phyloP scores from a whole-genome alignment of 345 rosid genomes.

The Schrenkiella parvula region DNA sequence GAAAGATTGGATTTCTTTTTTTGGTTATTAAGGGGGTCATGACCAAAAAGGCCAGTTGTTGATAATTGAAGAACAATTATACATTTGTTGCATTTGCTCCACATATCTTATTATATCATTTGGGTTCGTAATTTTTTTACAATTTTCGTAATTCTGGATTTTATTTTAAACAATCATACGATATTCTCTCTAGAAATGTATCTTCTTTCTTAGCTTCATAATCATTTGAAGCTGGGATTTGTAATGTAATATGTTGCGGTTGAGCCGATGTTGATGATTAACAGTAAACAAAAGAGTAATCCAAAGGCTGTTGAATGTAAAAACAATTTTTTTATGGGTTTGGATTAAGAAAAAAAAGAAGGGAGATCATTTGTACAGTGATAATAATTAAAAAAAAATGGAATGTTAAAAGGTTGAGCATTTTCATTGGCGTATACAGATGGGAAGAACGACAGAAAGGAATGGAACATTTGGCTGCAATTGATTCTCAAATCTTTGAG shows the following conservation, averaged over 20 bases:
- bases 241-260: background rate
- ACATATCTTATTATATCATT: constrained; percentile 3
- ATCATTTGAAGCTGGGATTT: background rate
- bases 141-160: background rate
- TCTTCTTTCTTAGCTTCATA: background rate
- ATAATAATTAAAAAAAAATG: background rate
- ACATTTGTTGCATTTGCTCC: constrained; percentile 19
- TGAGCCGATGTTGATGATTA: background rate
- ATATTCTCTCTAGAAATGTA: background rate
- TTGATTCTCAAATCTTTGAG: background rate
- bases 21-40: constrained; percentile 11
- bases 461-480: constrained; percentile 17
- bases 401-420: background rate
- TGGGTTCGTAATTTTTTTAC: background rate
- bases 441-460: constrained; percentile 10
- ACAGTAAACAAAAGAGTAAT: background rate
- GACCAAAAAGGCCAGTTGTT: constrained; percentile 26
- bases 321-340: too few relatives aligned
- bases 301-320: background rate
- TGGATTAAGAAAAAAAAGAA: background rate
- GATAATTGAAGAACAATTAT: constrained; percentile 25
- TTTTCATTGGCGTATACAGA: constrained; percentile 19
- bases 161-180: background rate
- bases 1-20: background rate
- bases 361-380: background rate